These are phyloP conservation scores for Podospora sp. DNA, from an alignment of 495 filamentous ascomycete species.

Conservation along the genomic window DNA sequence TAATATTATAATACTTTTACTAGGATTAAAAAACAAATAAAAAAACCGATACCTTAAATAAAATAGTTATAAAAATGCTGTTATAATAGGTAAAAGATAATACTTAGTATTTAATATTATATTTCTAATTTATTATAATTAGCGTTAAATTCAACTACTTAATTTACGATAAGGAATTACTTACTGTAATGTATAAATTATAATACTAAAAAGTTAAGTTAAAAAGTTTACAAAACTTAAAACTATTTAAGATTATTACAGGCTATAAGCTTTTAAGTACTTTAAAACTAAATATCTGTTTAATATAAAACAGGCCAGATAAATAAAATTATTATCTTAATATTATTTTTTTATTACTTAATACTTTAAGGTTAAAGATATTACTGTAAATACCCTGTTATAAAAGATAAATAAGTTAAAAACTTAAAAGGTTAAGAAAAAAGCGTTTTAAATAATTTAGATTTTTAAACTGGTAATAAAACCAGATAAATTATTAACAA, in stretches of 20 bases:
- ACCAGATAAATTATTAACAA: no score
- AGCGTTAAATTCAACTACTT: not conserved
- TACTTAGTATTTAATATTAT: not conserved
- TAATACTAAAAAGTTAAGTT: not conserved
- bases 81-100: not conserved
- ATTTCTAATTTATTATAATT: not conserved
- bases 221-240: not conserved
- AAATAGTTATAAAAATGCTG: not conserved
- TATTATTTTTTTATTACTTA: no score
- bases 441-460: no score
- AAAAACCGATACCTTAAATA: not conserved
- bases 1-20: no score
- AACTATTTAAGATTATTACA: not conserved
- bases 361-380: not conserved
- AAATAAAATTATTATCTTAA: not conserved
- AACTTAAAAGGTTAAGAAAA: no score
- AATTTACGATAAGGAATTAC: slow-evolving; percentile 9
- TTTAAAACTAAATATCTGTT: not conserved
- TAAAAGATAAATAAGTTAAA: no score
- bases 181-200: not conserved
- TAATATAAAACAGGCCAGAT: not conserved
- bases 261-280: not conserved
- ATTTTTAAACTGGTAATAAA: no score
- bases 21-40: not conserved
- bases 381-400: not conserved